These are phyloP conservation scores for Fraxinus greggii DNA, from an alignment of 305 asterid genomes.

Conservation along the genomic window DNA sequence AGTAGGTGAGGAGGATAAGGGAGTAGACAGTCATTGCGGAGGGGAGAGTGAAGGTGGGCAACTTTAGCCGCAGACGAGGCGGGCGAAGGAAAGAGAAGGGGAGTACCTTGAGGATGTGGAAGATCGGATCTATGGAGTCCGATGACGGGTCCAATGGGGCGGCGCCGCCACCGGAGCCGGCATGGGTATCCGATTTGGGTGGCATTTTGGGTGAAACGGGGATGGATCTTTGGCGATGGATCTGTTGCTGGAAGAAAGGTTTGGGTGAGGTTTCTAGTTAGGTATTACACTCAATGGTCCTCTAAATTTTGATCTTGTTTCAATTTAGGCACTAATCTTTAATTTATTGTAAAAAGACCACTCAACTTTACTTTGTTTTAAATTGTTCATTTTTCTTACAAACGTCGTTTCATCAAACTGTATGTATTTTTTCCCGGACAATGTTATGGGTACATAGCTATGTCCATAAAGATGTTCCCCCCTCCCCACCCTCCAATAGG, in stretches of 20 bases:
- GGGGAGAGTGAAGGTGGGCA: conserved; percentile 54
- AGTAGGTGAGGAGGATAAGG: conserved; percentile 81
- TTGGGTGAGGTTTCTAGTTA: not conserved
- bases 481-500: no score
- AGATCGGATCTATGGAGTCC: conserved; percentile 48
- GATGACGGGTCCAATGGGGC: conserved; percentile 35
- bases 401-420: no score
- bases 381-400: no score
- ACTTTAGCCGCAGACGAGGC: conserved; percentile 51
- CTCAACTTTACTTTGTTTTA: no score
- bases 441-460: no score
- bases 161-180: conserved; percentile 29
- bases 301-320: not conserved
- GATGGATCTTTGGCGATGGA: not conserved
- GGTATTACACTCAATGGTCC: not conserved
- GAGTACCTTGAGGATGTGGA: conserved; percentile 54
- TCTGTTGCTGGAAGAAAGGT: not conserved
- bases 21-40: conserved; percentile 85
- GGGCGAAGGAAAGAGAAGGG: conserved; percentile 87
- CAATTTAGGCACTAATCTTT: not conserved
- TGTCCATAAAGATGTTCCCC: no score
- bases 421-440: no score
- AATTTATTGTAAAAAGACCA: not conserved
- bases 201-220: not conserved
- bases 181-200: not conserved